Conservation (phyloP, 177 flowering plant genomes). For the Vitis hybrid region DNA sequence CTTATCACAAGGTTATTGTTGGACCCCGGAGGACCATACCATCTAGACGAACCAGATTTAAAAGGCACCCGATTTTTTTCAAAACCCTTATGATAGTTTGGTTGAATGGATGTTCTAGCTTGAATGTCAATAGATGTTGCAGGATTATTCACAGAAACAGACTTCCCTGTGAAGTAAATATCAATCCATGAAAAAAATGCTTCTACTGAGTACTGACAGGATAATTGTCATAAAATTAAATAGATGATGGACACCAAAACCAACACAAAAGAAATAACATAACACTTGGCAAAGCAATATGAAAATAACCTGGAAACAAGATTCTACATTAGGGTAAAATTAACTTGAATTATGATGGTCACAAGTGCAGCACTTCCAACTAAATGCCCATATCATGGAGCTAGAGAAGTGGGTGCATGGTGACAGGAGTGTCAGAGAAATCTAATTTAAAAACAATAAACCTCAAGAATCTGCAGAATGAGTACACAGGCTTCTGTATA, state of each 20-base stretch:
- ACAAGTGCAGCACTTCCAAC: no score
- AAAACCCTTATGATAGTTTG: slow-evolving; percentile 25
- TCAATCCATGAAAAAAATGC: not conserved
- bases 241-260: not conserved
- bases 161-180: slow-evolving; percentile 30
- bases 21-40: slow-evolving; percentile 23
- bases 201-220: not conserved
- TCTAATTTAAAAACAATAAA: no score
- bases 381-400: no score
- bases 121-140: slow-evolving; percentile 23
- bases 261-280: not conserved
- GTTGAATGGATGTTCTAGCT: slow-evolving; percentile 14
- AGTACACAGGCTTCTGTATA: no score
- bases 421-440: no score
- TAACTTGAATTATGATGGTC: no score
- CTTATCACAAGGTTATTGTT: slow-evolving; percentile 63
- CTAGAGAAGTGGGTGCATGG: no score
- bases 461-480: no score
- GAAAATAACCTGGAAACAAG: no score
- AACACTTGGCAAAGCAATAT: not conserved
- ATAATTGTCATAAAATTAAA: not conserved
- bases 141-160: slow-evolving; percentile 17
- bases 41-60: slow-evolving; percentile 28
- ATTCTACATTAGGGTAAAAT: not conserved
- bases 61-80: slow-evolving; percentile 29